Base-by-base conservation (phyloP, 208 protist genomes). In the Trypanosoma mega region DNA sequence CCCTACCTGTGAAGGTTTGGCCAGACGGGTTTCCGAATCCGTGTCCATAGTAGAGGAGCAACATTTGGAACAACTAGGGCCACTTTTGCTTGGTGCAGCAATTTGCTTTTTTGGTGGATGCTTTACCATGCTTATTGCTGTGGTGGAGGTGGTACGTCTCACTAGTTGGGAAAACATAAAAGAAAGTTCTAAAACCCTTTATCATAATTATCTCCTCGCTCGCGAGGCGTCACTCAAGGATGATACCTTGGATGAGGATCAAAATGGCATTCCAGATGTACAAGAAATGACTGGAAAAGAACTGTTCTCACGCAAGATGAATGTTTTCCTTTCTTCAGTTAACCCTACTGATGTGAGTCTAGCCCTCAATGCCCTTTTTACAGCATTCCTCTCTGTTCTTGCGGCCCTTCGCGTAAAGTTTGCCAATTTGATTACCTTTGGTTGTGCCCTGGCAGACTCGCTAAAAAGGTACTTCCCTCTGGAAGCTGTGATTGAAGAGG, bases 21-120 rank as follows among this genome's bases (percentile, higher is more conserved):
- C 52, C 29, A 55, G 72, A 50, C 66, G 74, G 51, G 36, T 70
- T 14, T 24, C 4, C 1, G 33, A 34, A 12, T 2, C 27, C 0
- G 2, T 21, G 23, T 26, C 1, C 1, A 23, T n/a, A 6, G 29
- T 36, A n/a, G 27, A 59, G 23, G 33, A 53, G 39, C 55, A 74
- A 39, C 51, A 69, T 14, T 31, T 87, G 45, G 57, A 73, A 2
- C 67, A 78, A 56, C 55, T 81, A 16, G 11, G 66, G 20, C 79
- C 80, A 23, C 64, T 90, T 58, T 31, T 91, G 27, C 51, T 87
- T 12, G 86, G 86, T 43, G 63, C 93, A 16, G 60, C 56, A 8
- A 46, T 93, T 20, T 92, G 82, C 68, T 93, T 96, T 57, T 93
- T 94, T 59, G 90, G 90, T 14, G 82, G 86, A 16, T 71, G 60